Base-by-base conservation (phyloP, 805 yeast species). In the Teunomyces lycoperdinae region DNA sequence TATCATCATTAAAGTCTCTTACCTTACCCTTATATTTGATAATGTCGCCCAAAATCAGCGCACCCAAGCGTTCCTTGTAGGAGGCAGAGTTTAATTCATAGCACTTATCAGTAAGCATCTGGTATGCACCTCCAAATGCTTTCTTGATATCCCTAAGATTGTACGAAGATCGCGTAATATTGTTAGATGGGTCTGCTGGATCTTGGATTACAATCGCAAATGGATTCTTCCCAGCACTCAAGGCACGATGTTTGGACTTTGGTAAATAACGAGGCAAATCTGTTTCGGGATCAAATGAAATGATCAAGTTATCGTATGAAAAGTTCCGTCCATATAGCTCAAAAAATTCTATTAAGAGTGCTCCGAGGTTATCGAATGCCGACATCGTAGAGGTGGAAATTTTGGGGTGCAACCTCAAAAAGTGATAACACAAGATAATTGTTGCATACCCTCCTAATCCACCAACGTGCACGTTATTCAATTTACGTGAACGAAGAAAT, bases 361-460 rank as follows among this genome's bases (percentile, higher is more conserved):
- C 85, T 2, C 99, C 99, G 48, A 92, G 66, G 60, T 94, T 92
- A 36, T 85, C 86, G 55, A 79, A 55, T 2, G 89, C 82, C 43
- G 79, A 75, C 47, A 90, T 85, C 41, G 81, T 80, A 5, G 80
- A 76, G 0, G 95, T 80, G 1, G 84, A 63, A 9, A 89, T 61
- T 54, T 90, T 75, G 11, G 96, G 96, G 63, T 92, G 98, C 52
- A 87, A 70, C 55, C 74, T 78, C 51, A 91, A 66, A 60, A 91
- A 90, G 13, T 92, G 83, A 57, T 83, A 84, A 13, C 87, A 89
- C 61, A 94, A 60, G 58, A 97, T 90, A 39, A 91, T 89, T n/a
- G 89, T 87, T 6, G 97, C 82, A 63, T 85, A 92, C 0, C 98
- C 98, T 36, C 99, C 98, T 5, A 92, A 70, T 0, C 98, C 98